Evolutionary conservation across 2,329 filamentous ascomycete genomes (phyloP).

Genomic region (Pochonia chlamydosporia): DNA sequence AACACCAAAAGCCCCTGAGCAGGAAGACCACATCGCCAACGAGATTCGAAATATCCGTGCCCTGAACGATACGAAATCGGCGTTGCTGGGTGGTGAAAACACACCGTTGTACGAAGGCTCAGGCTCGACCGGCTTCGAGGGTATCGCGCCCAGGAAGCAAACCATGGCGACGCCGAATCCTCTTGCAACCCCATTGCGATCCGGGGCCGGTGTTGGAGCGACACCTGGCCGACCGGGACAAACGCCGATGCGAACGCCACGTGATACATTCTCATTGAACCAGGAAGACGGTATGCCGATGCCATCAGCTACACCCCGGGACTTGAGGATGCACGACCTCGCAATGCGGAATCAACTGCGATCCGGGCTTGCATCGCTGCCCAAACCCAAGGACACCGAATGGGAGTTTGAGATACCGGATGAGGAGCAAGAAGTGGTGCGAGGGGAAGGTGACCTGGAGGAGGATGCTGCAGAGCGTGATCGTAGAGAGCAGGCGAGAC

Average conservation of each 20-base stretch:
- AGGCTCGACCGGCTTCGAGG: slow-evolving; percentile 82
- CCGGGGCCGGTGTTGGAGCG: slow-evolving; percentile 56
- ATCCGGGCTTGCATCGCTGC: slow-evolving; percentile 71
- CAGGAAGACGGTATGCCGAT: slow-evolving; percentile 61
- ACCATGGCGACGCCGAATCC: slow-evolving; percentile 89
- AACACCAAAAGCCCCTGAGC: slow-evolving; percentile 82
- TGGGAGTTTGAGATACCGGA: slow-evolving; percentile 93
- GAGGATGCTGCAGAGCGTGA: slow-evolving; percentile 68
- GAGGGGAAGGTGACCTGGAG: slow-evolving; percentile 43
- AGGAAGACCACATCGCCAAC: slow-evolving; percentile 94
- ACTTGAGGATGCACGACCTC: slow-evolving; percentile 66
- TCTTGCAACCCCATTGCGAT: slow-evolving; percentile 79
- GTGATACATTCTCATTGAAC: slow-evolving; percentile 84
- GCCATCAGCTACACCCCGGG: slow-evolving; percentile 68
- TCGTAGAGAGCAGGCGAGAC: slow-evolving; percentile 66
- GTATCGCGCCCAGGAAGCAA: slow-evolving; percentile 74
- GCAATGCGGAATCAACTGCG: slow-evolving; percentile 64
- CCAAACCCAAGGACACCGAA: slow-evolving; percentile 87
- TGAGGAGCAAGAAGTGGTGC: slow-evolving; percentile 58
- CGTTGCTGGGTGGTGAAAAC: slow-evolving; percentile 88
- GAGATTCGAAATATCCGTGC: slow-evolving; percentile 92
- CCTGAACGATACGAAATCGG: slow-evolving; percentile 89
- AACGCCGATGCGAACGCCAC: slow-evolving; percentile 81
- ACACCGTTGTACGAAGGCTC: slow-evolving; percentile 77
- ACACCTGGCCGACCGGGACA: slow-evolving; percentile 67